These are phyloP conservation scores for Rhodofomes roseus DNA, from an alignment of 1,284 basidiomycete genomes.

Conservation along the genomic window DNA sequence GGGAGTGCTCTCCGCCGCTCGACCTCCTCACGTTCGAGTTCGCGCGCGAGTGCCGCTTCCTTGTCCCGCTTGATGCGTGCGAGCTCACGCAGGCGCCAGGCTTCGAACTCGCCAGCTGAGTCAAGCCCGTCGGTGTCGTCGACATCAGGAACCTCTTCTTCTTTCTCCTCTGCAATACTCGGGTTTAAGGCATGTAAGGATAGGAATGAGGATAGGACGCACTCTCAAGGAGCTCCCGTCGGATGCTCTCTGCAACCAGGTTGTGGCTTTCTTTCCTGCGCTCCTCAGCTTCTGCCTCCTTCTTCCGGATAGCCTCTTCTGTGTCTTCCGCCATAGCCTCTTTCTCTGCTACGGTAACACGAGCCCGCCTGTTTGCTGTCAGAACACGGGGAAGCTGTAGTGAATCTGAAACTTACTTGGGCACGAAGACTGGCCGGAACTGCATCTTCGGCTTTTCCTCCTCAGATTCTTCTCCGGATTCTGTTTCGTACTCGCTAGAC, in stretches of 20 bases:
- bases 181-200: background rate
- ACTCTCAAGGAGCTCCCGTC: conserved; percentile 83
- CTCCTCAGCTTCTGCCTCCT: conserved; percentile 69
- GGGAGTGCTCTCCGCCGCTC: conserved; percentile 89
- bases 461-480: conserved; percentile 65
- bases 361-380: conserved; percentile 52
- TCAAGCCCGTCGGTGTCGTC: conserved; percentile 96
- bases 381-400: background rate
- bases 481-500: conserved; percentile 79
- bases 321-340: conserved; percentile 65
- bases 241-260: conserved; percentile 85
- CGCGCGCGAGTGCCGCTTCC: conserved; percentile 73
- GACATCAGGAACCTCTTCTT: conserved; percentile 79
- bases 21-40: conserved; percentile 85
- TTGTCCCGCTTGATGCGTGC: conserved; percentile 89
- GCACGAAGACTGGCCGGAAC: conserved; percentile 88
- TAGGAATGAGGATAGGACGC: conserved; percentile 22
- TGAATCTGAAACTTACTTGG: conserved; percentile 59
- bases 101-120: conserved; percentile 89
- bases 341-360: conserved; percentile 62
- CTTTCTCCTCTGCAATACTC: conserved; percentile 69
- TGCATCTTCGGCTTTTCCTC: conserved; percentile 55
- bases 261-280: conserved; percentile 79
- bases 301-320: conserved; percentile 61
- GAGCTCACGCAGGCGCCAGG: conserved; percentile 92